Evolutionary conservation across 345 rosid genomes (phyloP).

Genomic region (Sonneratia caseolaris): DNA sequence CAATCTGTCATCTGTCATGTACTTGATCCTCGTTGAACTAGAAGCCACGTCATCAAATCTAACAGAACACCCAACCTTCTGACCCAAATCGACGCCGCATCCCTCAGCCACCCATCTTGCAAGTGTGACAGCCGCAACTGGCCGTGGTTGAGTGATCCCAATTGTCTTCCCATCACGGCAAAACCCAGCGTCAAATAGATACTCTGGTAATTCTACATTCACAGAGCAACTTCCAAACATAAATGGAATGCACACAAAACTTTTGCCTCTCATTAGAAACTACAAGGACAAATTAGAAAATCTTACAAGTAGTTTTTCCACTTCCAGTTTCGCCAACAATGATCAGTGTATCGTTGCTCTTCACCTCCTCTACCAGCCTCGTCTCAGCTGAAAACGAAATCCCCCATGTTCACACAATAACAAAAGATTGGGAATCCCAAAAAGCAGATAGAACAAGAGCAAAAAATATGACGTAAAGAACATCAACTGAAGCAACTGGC

Average conservation of each 20-base stretch:
- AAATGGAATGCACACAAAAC: not conserved
- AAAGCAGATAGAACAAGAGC: not conserved
- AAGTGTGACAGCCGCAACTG: slow-evolving; percentile 86
- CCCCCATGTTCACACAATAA: not conserved
- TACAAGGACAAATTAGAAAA: not conserved
- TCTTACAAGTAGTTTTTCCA: slow-evolving; percentile 84
- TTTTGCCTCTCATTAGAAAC: not conserved
- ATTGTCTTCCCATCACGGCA: slow-evolving; percentile 59
- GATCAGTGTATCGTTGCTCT: slow-evolving; percentile 44
- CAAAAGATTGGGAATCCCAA: not conserved
- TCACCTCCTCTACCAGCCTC: slow-evolving; percentile 63
- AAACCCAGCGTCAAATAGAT: slow-evolving; percentile 58
- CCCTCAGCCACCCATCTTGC: slow-evolving; percentile 85
- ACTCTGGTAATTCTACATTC: slow-evolving; percentile 76
- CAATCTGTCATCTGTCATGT: slow-evolving; percentile 62
- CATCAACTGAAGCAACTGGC: slow-evolving; percentile 71
- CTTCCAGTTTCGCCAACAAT: slow-evolving; percentile 98
- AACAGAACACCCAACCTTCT: slow-evolving; percentile 74
- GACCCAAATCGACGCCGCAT: slow-evolving; percentile 67
- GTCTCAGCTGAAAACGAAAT: slow-evolving; percentile 39
- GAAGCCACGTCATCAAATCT: slow-evolving; percentile 76
- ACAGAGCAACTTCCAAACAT: not conserved
- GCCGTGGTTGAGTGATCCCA: slow-evolving; percentile 86
- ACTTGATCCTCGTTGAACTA: slow-evolving; percentile 58
- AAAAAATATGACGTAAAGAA: not conserved